Conservation (phyloP, 768 basidiomycete species). For the Suillus variegatus region DNA sequence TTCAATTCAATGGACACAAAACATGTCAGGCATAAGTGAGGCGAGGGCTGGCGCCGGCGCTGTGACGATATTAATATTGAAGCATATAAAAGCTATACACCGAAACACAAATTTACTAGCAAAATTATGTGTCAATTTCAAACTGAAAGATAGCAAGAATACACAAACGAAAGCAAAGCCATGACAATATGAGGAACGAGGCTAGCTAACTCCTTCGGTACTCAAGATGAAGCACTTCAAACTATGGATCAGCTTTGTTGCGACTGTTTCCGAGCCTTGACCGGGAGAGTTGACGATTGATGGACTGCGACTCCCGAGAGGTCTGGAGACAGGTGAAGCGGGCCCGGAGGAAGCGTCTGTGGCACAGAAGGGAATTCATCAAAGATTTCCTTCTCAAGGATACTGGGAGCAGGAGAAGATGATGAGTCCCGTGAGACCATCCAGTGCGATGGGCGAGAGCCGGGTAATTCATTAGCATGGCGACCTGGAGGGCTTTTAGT, state of each 20-base stretch:
- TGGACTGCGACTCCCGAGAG: slow-evolving; percentile 14
- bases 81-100: background rate
- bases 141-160: slow-evolving; percentile 2
- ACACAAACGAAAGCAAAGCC: slow-evolving; percentile 1
- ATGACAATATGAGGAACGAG: background rate
- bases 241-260: slow-evolving; percentile 24
- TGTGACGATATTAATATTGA: no score
- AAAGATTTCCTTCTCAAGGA: slow-evolving; percentile 60
- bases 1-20: no score
- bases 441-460: slow-evolving; percentile 45
- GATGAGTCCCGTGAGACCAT: slow-evolving; percentile 45
- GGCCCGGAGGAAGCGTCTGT: slow-evolving; percentile 41
- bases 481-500: slow-evolving; percentile 15
- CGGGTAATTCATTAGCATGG: slow-evolving; percentile 10
- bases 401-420: slow-evolving; percentile 40
- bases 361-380: slow-evolving; percentile 78
- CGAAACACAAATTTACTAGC: background rate
- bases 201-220: slow-evolving; percentile 5
- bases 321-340: slow-evolving; percentile 18
- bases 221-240: slow-evolving; percentile 13
- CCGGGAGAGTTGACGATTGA: slow-evolving; percentile 27
- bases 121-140: background rate
- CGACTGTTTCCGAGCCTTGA: slow-evolving; percentile 28
- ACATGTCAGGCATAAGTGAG: no score
- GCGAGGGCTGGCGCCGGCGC: no score